phyloP scores from a whole-genome alignment of 192 early-diverging fungal genomes.

The Podila verticillata region DNA sequence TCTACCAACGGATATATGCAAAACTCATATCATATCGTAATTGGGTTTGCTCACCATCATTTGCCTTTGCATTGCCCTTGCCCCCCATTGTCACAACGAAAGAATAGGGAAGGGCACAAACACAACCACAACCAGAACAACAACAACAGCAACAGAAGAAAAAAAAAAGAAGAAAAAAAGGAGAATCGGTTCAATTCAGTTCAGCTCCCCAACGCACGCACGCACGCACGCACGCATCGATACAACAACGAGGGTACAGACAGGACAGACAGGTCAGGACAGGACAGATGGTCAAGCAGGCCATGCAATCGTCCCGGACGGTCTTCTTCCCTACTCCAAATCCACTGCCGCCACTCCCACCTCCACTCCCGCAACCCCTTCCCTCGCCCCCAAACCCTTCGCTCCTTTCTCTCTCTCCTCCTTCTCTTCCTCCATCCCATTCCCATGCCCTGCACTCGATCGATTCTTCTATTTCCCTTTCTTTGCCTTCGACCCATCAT shows the following conservation, averaged over 20 bases:
- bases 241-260: too few species aligned
- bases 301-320: not conserved
- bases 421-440: not conserved
- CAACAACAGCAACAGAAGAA: not conserved
- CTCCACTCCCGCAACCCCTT: not conserved
- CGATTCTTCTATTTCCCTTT: not conserved
- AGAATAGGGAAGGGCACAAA: not conserved
- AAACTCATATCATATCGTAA: too few species aligned
- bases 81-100: not conserved
- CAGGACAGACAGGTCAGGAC: not conserved
- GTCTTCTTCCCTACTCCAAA: constrained; percentile 20
- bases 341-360: constrained; percentile 9
- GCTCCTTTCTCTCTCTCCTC: not conserved
- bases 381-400: not conserved
- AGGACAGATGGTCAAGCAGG: not conserved
- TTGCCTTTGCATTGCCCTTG: not conserved
- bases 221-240: too few species aligned
- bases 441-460: not conserved
- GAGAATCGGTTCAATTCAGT: not conserved
- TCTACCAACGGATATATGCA: too few species aligned
- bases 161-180: not conserved
- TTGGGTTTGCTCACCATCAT: not conserved
- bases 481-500: constrained; percentile 3
- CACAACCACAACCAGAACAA: too few species aligned
- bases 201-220: too few species aligned